A percentile compares a stretch with the other conserved stretches of the same genome.
phyloP scores from a whole-genome alignment of 1,139 yeast genomes.

The Yamadazyma atlantica region DNA sequence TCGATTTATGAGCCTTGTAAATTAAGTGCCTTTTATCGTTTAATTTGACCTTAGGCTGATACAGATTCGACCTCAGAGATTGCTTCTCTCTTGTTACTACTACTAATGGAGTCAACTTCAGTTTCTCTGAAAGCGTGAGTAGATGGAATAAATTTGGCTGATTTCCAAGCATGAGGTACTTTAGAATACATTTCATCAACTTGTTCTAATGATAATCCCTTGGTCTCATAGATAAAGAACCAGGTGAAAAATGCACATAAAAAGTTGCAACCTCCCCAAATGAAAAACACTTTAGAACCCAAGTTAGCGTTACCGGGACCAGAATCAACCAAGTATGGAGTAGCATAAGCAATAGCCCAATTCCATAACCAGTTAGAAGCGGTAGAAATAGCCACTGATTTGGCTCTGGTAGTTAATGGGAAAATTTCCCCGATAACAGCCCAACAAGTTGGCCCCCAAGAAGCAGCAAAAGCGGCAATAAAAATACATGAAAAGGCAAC shows the following conservation, averaged over 20 bases:
- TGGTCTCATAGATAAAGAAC: constrained; percentile 62
- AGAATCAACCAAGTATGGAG: constrained; percentile 68
- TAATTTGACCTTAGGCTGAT: background rate
- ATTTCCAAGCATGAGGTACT: constrained; percentile 32
- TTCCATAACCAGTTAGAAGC: constrained; percentile 82
- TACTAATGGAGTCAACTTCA: constrained; percentile 4
- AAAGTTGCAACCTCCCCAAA: constrained; percentile 67
- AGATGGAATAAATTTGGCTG: constrained; percentile 30
- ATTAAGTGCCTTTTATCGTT: no score
- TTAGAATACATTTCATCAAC: constrained; percentile 65
- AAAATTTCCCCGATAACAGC: constrained; percentile 75
- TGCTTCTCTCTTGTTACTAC: constrained; percentile 8
- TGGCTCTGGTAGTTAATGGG: constrained; percentile 76
- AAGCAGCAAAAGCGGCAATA: constrained; percentile 77
- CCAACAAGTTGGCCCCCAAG: constrained; percentile 87
- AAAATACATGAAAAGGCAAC: constrained; percentile 71
- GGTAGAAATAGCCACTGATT: constrained; percentile 74
- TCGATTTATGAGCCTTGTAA: background rate
- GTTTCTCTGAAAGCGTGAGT: constrained; percentile 30
- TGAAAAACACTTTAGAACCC: constrained; percentile 45
- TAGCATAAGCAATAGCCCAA: constrained; percentile 72
- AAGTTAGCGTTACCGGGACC: constrained; percentile 61
- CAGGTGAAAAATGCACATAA: constrained; percentile 55
- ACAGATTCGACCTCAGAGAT: constrained; percentile 10
- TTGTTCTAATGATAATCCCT: constrained; percentile 65